phyloP scores from a whole-genome alignment of 1,284 basidiomycete genomes.

The Apiotrichum mycotoxinovorans region DNA sequence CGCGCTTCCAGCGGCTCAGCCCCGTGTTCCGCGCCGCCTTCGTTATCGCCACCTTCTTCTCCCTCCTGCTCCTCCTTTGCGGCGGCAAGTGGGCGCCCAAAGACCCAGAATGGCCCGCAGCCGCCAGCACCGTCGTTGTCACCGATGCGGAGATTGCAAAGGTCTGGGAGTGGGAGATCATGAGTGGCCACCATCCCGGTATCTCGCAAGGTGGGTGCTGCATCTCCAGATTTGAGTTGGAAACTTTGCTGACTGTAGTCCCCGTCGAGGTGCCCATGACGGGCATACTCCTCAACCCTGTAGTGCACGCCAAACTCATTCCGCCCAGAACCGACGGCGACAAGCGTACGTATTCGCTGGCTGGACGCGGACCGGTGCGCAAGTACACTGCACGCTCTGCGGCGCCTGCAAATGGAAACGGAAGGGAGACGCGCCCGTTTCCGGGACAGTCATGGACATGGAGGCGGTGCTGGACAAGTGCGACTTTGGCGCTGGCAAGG shows the following conservation, averaged over 20 bases:
- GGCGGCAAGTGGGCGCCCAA: too few species aligned
- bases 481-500: conserved; percentile 76
- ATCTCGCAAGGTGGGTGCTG: conserved; percentile 62
- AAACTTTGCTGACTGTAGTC: conserved; percentile 54
- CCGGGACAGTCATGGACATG: conserved; percentile 77
- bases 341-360: neutral
- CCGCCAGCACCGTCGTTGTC: conserved; percentile 68
- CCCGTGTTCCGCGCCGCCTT: conserved; percentile 58
- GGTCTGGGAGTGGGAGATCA: conserved; percentile 91
- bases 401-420: conserved; percentile 63
- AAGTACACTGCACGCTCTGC: conserved; percentile 20
- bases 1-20: conserved; percentile 51
- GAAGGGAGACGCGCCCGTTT: conserved; percentile 74
- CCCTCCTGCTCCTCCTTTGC: conserved; percentile 54
- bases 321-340: conserved; percentile 33
- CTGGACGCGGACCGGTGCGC: neutral
- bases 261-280: conserved; percentile 66
- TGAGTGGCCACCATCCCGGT: conserved; percentile 86
- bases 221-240: too few species aligned
- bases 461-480: conserved; percentile 85
- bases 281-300: conserved; percentile 63
- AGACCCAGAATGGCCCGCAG: neutral
- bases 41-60: conserved; percentile 54
- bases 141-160: conserved; percentile 69
- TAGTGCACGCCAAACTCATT: conserved; percentile 56